Percentiles rank a stretch among this genome's conserved stretches.
These are phyloP conservation scores for Apiospora koreana DNA, from an alignment of 2,329 filamentous ascomycete species.

Conservation along the genomic window DNA sequence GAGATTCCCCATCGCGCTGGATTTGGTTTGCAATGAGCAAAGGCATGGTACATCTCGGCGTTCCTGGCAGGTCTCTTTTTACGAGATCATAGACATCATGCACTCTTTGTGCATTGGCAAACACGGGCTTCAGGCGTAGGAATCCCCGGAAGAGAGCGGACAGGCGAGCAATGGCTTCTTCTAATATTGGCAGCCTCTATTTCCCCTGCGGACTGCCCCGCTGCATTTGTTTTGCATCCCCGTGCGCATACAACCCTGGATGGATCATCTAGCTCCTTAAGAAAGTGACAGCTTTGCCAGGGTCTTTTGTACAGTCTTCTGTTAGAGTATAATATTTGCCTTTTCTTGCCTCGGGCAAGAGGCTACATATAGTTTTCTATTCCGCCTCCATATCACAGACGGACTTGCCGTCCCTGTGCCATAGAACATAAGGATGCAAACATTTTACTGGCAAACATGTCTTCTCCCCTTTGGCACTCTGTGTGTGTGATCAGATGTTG, in stretches of 20 bases:
- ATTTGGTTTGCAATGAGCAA: constrained; percentile 12
- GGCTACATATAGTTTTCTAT: constrained; percentile 3
- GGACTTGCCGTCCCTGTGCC: neutral
- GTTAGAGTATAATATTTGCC: constrained; percentile 12
- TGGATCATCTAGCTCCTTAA: neutral
- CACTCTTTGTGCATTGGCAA: constrained; percentile 1
- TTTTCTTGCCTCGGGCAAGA: constrained; percentile 1
- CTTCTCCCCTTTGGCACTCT: neutral
- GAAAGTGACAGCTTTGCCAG: neutral
- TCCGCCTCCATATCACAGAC: neutral
- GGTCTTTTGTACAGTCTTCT: neutral
- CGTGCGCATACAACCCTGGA: neutral
- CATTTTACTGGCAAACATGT: neutral
- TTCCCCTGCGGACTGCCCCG: neutral
- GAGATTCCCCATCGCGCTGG: constrained; percentile 6
- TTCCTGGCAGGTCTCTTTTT: constrained; percentile 9
- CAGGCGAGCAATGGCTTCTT: constrained; percentile 7
- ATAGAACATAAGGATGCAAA: neutral
- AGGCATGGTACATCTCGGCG: constrained; percentile 10
- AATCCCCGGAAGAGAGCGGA: neutral
- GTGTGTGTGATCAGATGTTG: neutral
- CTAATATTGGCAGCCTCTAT: constrained; percentile 6
- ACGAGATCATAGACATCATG: constrained; percentile 10
- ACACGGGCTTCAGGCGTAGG: constrained; percentile 1
- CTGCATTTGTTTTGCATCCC: constrained; percentile 3